Evolutionary conservation across 306 rosid genomes (phyloP), one percentile per base, ranked within the genome.

Genomic region (Castanea crenata): DNA sequence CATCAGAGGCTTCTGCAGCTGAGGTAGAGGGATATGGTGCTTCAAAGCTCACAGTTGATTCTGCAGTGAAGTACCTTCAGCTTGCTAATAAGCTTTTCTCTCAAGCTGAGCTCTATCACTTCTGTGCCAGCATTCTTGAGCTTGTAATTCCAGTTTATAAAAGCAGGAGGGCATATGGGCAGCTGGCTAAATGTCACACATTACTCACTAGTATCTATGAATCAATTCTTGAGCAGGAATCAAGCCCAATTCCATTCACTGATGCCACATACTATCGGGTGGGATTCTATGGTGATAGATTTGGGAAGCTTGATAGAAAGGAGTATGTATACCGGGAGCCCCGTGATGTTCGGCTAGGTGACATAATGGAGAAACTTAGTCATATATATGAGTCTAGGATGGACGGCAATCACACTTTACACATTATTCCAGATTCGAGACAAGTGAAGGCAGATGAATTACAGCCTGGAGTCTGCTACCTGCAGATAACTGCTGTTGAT

Each of bases 21-120:
- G 99, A 95, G 92, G 92, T 95, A 9, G 99, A 95, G 91, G 99
- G 99, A 76, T 95, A 95, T 55, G 99, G 99, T 68, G 97, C 99
- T 78, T 95, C 99, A 67, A 95, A 91, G 79, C 91, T 95, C 75
- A 92, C 98, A 0, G 94, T 95, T 75, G 99, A 92, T 82, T 95
- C 98, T 76, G 99, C 99, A 8, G 99, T 95, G 83, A 92, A 95
- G 80, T 91, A 95, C 83, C 90, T 95, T 63, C 99, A 95, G 89
- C 99, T 95, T 14, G 99, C 99, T 61, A 95, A 95, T 79, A 95
- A 92, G 84, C 98, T 92, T 78, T 95, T 95, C 87, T 91, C 97
- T 54, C 99, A 95, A 87, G 99, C 99, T 55, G 99, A 95, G 82
- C 97, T 95, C 78, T 95, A 86, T 83, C 99, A 92, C 85, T 95